Evolutionary conservation across 1,284 basidiomycete species (phyloP).

Genomic region (Melampsora larici-populina): DNA sequence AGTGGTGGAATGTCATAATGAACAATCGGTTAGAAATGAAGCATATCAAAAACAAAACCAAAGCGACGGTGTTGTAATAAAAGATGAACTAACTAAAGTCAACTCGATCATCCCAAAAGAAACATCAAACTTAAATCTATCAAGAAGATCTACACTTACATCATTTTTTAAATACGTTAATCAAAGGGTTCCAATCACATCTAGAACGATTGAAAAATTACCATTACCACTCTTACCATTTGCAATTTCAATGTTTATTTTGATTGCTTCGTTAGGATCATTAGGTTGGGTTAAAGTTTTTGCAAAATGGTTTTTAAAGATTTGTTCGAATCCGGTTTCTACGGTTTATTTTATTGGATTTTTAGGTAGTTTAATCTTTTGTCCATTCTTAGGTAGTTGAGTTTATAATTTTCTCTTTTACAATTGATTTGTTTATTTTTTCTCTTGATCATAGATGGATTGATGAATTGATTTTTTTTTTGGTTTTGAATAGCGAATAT

Average conservation of each 20-base stretch:
- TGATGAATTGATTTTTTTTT: too few relatives aligned
- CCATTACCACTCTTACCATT: slow-evolving; percentile 83
- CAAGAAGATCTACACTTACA: background rate
- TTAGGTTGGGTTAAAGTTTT: slow-evolving; percentile 92
- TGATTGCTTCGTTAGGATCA: slow-evolving; percentile 76
- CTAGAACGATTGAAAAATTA: slow-evolving; percentile 66
- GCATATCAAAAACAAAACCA: too few relatives aligned
- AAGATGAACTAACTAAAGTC: background rate
- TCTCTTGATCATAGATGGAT: too few relatives aligned
- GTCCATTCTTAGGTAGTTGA: slow-evolving; percentile 59
- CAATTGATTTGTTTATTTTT: too few relatives aligned
- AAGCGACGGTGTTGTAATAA: background rate
- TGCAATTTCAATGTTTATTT: slow-evolving; percentile 90
- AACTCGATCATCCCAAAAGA: background rate
- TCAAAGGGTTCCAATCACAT: slow-evolving; percentile 68
- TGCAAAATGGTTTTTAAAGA: slow-evolving; percentile 64
- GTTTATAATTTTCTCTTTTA: slow-evolving; percentile 44
- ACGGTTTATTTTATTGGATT: slow-evolving; percentile 31
- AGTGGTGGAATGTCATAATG: background rate
- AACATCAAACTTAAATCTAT: background rate
- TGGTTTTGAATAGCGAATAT: slow-evolving; percentile 60
- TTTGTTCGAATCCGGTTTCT: slow-evolving; percentile 51
- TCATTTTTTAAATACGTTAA: slow-evolving; percentile 41
- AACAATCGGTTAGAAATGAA: too few relatives aligned
- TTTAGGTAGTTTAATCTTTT: slow-evolving; percentile 51